Evolutionary conservation across 2,329 filamentous ascomycete genomes (phyloP), one percentile per base, ranked within the genome.

Genomic region (Exophiala lecanii-corni): DNA sequence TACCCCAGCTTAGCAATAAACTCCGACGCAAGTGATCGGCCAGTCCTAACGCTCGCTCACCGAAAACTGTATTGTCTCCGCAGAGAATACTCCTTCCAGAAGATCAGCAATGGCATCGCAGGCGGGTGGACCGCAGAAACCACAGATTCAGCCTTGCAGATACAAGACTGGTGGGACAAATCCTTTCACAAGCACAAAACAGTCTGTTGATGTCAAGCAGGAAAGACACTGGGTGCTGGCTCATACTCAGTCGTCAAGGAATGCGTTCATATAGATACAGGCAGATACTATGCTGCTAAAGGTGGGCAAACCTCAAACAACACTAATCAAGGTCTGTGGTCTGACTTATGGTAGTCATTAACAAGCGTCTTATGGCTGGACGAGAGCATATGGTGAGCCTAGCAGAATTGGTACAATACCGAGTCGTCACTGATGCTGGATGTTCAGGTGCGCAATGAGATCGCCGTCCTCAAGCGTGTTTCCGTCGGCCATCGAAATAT

Each of bases 401-500:
- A 10, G 17, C 28, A 6, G n/a, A 18, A 31, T 19, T 21, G 39
- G 12, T 39, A 43, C 31, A 23, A n/a, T 18, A 16, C 13, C 36
- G 36, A 36, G 13, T 15, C 34, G 37, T 36, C 31, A 35, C 35
- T 45, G 23, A n/a, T n/a, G n/a, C n/a, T n/a, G n/a, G n/a, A n/a
- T 36, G 41, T 19, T 13, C 28, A 94, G 88, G 87, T 94, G 46
- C 85, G 92, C 51, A 98, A 98, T 64, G 92, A 98, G 70, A 98
- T 98, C 58, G 91, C 92, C 5, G 89, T 98, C 18, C 76, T 98
- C 55, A 97, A 97, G 68, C 84, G 84, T 60, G 91, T 98, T n/a
- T 97, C 91, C 1, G 95, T 98, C 86, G 92, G 92, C 42, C 91
- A 98, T 69, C 87, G 92, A 66, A 98, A 98, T 63, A 97, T 98